phyloP scores from a whole-genome alignment of 129 eudicot genomes.

The Daucus carota region DH1_v3.0 NC_030383.2:40204501-40205000 shows the following conservation, averaged over 20 bases:
- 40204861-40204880: neutral
- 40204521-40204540: neutral
- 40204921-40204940: neutral
- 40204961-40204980: constrained; percentile 60
- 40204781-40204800: constrained; percentile 83
- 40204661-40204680: neutral
- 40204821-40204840: constrained; percentile 45
- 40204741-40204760: constrained; percentile 60
- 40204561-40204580: neutral
- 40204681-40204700: too few species aligned
- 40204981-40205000: constrained; percentile 89
- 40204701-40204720: neutral
- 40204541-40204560: neutral
- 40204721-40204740: constrained; percentile 36
- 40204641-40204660: neutral
- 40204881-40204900: neutral
- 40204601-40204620: neutral
- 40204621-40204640: neutral
- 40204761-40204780: constrained; percentile 59
- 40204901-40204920: neutral
- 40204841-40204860: constrained; percentile 59
- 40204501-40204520: neutral
- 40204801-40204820: constrained; percentile 63
- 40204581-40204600: neutral
- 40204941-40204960: constrained; percentile 28